phyloP scores from a whole-genome alignment of 352 stramenopile genomes.

The Pythium plurisporium region DNA sequence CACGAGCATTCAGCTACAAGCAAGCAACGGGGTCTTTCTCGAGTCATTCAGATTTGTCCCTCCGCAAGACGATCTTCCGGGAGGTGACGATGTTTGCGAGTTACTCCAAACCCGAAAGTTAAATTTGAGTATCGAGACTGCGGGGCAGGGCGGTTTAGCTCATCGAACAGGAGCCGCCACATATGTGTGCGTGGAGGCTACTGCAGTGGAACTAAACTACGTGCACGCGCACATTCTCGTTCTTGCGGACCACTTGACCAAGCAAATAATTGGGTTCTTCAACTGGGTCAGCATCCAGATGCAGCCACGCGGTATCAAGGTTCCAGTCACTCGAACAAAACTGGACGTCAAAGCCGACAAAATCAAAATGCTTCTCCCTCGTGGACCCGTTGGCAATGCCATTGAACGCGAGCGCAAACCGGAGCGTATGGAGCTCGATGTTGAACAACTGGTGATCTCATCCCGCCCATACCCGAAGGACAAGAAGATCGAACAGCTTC shows the following conservation, averaged over 20 bases:
- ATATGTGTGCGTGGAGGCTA: slow-evolving; percentile 40
- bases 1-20: slow-evolving; percentile 29
- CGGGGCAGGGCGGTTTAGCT: slow-evolving; percentile 33
- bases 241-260: slow-evolving; percentile 46
- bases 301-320: slow-evolving; percentile 27
- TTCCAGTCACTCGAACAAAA: slow-evolving; percentile 46
- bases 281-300: slow-evolving; percentile 54
- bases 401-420: slow-evolving; percentile 35
- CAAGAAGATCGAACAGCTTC: slow-evolving; percentile 41
- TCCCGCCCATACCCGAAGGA: slow-evolving; percentile 45
- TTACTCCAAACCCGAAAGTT: slow-evolving; percentile 33
- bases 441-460: slow-evolving; percentile 34
- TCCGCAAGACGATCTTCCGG: neutral
- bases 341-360: slow-evolving; percentile 37
- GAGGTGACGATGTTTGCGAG: slow-evolving; percentile 37
- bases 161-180: slow-evolving; percentile 40
- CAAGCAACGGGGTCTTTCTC: slow-evolving; percentile 33
- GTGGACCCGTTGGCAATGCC: slow-evolving; percentile 38
- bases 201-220: slow-evolving; percentile 55
- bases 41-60: slow-evolving; percentile 39
- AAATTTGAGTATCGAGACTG: slow-evolving; percentile 35
- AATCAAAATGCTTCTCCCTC: slow-evolving; percentile 43
- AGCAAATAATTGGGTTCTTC: slow-evolving; percentile 62
- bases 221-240: slow-evolving; percentile 41
- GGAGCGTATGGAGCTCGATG: slow-evolving; percentile 49